These are phyloP conservation scores for Ceratobasidium sp. DNA, from an alignment of 1,284 basidiomycete genomes.

Conservation along the genomic window DNA sequence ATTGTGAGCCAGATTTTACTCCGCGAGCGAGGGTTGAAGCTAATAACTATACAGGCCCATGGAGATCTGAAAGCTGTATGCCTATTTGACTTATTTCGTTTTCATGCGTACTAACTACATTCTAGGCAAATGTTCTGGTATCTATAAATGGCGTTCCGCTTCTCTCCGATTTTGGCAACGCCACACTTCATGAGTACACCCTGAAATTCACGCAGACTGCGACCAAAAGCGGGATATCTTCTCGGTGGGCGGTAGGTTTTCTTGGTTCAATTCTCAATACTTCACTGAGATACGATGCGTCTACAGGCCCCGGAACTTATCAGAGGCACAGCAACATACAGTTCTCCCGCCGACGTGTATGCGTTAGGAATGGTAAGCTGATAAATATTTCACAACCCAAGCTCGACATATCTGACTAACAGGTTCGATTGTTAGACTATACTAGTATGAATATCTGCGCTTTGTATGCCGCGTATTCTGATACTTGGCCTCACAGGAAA, in stretches of 20 bases:
- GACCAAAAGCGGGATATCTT: not conserved
- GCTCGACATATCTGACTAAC: not conserved
- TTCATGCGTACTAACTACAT: not conserved
- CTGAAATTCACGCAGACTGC: not conserved
- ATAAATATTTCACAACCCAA: not conserved
- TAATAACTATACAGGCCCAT: slow-evolving; percentile 4
- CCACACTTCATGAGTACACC: not conserved
- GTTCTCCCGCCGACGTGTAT: slow-evolving; percentile 5
- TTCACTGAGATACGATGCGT: not conserved
- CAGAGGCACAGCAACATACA: not conserved
- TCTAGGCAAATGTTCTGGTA: not conserved
- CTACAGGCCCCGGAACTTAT: slow-evolving; percentile 15
- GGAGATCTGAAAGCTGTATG: not conserved
- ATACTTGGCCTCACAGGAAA: not conserved
- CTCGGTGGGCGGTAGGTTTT: slow-evolving; percentile 6
- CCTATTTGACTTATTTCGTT: not conserved
- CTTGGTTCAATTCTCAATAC: not conserved
- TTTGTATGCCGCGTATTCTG: not conserved
- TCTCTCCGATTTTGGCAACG: slow-evolving; percentile 3
- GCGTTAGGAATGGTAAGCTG: slow-evolving; percentile 17
- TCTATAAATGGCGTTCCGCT: not conserved
- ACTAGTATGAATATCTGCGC: not conserved
- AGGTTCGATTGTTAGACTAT: not conserved
- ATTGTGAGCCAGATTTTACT: not conserved
- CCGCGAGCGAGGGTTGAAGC: not conserved